phyloP scores from a whole-genome alignment of 805 yeast genomes.

The Saturnispora halmiae region DNA sequence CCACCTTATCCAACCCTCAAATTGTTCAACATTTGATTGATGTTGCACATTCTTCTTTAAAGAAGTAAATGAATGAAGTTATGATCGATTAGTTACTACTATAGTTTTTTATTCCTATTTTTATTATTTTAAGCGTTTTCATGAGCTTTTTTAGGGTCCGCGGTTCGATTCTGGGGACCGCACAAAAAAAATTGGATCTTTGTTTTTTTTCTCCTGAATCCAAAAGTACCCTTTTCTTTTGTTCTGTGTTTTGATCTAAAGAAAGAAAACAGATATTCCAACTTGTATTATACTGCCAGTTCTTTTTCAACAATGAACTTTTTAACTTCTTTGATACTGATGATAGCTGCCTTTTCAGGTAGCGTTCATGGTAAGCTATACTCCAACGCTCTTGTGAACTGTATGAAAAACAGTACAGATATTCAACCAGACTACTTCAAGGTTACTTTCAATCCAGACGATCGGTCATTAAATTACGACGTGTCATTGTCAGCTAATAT shows the following conservation, averaged over 20 bases:
- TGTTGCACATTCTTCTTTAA: conserved; percentile 27
- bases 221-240: not conserved
- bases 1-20: conserved; percentile 70
- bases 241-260: too few species aligned
- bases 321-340: not conserved
- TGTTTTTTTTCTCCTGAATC: too few species aligned
- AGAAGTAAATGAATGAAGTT: not conserved
- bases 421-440: conserved; percentile 66
- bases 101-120: not conserved
- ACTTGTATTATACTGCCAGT: too few species aligned
- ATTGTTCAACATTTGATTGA: conserved; percentile 59
- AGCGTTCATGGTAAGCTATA: conserved; percentile 29
- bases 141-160: not conserved
- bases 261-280: too few species aligned
- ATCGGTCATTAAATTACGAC: conserved; percentile 55
- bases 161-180: too few species aligned
- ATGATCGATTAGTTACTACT: not conserved
- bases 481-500: conserved; percentile 63
- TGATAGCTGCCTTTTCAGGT: not conserved
- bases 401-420: conserved; percentile 67
- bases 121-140: not conserved
- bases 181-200: too few species aligned
- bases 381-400: conserved; percentile 77
- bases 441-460: conserved; percentile 68
- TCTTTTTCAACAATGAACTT: too few species aligned